phyloP scores from a whole-genome alignment of 2,329 filamentous ascomycete genomes.

The Aspergillus cejpii region DNA sequence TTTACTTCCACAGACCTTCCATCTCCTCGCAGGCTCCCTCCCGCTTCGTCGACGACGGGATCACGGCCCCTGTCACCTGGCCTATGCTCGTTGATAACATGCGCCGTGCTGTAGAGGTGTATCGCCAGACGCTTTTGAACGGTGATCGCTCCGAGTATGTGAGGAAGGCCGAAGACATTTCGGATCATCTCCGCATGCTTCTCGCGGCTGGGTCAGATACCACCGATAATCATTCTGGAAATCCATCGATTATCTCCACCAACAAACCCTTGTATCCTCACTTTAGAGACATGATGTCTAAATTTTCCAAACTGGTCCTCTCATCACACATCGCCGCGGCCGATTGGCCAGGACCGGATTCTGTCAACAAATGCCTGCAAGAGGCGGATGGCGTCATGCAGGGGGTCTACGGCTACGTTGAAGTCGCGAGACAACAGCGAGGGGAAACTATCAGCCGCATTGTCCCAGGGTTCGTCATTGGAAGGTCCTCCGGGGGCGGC shows the following conservation, averaged over 20 bases:
- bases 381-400: slow-evolving; percentile 95
- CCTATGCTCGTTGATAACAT: slow-evolving; percentile 85
- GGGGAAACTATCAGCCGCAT: slow-evolving; percentile 91
- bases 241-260: slow-evolving; percentile 97
- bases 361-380: slow-evolving; percentile 87
- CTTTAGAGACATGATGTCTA: slow-evolving; percentile 99
- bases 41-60: slow-evolving; percentile 87
- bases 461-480: slow-evolving; percentile 85
- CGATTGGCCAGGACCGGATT: slow-evolving; percentile 91
- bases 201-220: slow-evolving; percentile 95
- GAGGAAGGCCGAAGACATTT: slow-evolving; percentile 91
- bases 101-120: slow-evolving; percentile 81
- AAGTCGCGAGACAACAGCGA: slow-evolving; percentile 85
- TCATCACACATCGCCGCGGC: slow-evolving; percentile 96
- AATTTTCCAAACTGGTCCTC: slow-evolving; percentile 97
- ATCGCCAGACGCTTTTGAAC: slow-evolving; percentile 79
- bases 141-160: slow-evolving; percentile 86
- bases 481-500: slow-evolving; percentile 73
- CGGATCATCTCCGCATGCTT: slow-evolving; percentile 85
- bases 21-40: slow-evolving; percentile 56
- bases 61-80: slow-evolving; percentile 76
- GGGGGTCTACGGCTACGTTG: slow-evolving; percentile 92
- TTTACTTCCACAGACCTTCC: slow-evolving; percentile 42
- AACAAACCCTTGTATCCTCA: slow-evolving; percentile 97
- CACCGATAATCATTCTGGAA: slow-evolving; percentile 96